A percentile compares a stretch with the other conserved stretches of the same genome.
These are phyloP conservation scores for Xylaria nigripes DNA, from an alignment of 495 filamentous ascomycete genomes.

Conservation along the genomic window DNA sequence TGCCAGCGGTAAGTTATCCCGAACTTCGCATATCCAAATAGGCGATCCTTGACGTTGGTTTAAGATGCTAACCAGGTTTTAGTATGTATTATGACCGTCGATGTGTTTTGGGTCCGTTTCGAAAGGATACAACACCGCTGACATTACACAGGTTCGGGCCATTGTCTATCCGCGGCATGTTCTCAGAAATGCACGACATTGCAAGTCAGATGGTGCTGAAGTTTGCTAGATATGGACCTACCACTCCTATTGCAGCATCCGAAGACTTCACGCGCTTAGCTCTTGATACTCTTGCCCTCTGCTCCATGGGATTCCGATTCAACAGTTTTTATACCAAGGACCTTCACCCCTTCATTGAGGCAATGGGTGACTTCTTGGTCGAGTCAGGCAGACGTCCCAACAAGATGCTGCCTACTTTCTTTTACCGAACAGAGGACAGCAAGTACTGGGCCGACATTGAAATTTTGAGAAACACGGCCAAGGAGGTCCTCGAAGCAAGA, in stretches of 20 bases:
- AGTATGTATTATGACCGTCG: not conserved
- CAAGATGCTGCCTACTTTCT: constrained; percentile 45
- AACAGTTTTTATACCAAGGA: constrained; percentile 65
- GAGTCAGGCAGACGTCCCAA: constrained; percentile 46
- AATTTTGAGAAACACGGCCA: constrained; percentile 44
- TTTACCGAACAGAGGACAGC: constrained; percentile 45
- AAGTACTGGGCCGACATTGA: constrained; percentile 54
- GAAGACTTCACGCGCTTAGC: constrained; percentile 73
- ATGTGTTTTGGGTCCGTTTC: not conserved
- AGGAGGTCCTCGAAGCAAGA: constrained; percentile 53
- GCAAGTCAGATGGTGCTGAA: constrained; percentile 62
- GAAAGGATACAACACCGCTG: not conserved
- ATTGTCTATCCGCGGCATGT: constrained; percentile 60
- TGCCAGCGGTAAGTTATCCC: constrained; percentile 10
- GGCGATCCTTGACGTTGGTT: not conserved
- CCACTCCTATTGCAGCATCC: constrained; percentile 47
- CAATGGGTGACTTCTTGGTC: constrained; percentile 52
- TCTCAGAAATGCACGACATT: constrained; percentile 69
- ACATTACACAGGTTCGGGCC: constrained; percentile 51
- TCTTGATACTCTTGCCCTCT: constrained; percentile 64
- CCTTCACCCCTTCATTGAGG: constrained; percentile 57
- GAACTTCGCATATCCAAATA: too few species aligned
- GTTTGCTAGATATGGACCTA: constrained; percentile 59
- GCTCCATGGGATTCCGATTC: constrained; percentile 66
- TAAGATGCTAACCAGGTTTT: not conserved